Base-by-base conservation (phyloP, 805 yeast species). In the Candida sphagnicola region DNA sequence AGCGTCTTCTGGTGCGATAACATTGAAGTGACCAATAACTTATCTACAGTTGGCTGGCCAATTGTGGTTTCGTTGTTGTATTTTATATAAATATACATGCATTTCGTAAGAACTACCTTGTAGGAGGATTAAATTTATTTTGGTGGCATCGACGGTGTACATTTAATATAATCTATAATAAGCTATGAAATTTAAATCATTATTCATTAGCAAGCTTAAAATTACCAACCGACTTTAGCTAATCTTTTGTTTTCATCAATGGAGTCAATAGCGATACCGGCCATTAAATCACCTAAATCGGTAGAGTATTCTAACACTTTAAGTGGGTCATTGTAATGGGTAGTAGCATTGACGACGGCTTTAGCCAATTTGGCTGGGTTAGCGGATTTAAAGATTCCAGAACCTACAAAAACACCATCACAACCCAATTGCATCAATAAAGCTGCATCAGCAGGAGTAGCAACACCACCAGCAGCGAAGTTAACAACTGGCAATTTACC, bases 401-500 rank as follows among this genome's bases (percentile, higher is more conserved):
- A 80, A 14, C 65, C 65, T 30, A 59, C 65, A 38, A 59, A 59
- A 10, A 58, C 59, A 39, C 65, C 63, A 40, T 59, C 62, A 42
- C 62, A 56, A 11, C 65, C 65, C 41, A 59, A 54, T 50, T 58
- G 61, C 63, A 85, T 85, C 60, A 86, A 78, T 46, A 85, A 63
- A 15, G 93, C 93, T 18, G 95, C 95, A 59, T 85, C 95, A 6
- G 90, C 80, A 24, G 95, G 95, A 10, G 95, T 82, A 8, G 95
- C 93, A 37, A 85, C 82, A 42, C 95, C 95, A 31, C 95, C 95
- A 19, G 93, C 93, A 29, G 93, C 91, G 55, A 85, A 85, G 65
- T 83, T 85, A 39, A 85, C 93, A 31, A 85, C 95, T 1, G 90
- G 90, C 44, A 85, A 70, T 51, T 78, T 77, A 8, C 64, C 59